phyloP scores from a whole-genome alignment of 371 early-diverging fungal species.

The Actinomucor elegans region DNA sequence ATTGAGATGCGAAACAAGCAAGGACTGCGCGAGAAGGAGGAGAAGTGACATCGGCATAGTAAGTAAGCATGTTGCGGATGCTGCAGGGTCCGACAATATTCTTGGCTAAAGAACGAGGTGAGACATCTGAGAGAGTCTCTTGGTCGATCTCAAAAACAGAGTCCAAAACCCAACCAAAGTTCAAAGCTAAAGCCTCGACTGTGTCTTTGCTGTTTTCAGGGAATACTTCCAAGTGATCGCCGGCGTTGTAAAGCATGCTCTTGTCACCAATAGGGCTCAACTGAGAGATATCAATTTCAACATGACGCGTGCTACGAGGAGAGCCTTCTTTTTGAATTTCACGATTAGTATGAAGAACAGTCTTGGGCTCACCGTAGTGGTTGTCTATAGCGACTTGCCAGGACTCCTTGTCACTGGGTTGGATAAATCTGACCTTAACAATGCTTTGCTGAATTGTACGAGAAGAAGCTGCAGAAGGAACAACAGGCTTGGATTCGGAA shows the following conservation, averaged over 20 bases:
- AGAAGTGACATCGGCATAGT: slow-evolving; percentile 46
- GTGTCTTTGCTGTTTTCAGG: slow-evolving; percentile 36
- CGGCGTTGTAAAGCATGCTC: slow-evolving; percentile 37
- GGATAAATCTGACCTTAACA: slow-evolving; percentile 21
- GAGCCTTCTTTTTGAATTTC: slow-evolving; percentile 34
- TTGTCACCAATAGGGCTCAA: slow-evolving; percentile 19
- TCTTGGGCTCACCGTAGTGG: slow-evolving; percentile 24
- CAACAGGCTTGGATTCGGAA: slow-evolving; percentile 22
- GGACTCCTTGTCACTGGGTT: slow-evolving; percentile 18
- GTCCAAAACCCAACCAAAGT: slow-evolving; percentile 47
- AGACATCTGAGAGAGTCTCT: slow-evolving; percentile 16
- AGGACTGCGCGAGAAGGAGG: slow-evolving; percentile 48
- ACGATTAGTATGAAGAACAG: slow-evolving; percentile 16
- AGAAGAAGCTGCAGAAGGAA: slow-evolving; percentile 17
- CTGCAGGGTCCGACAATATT: slow-evolving; percentile 48
- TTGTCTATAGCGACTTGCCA: slow-evolving; percentile 25
- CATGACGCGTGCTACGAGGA: slow-evolving; percentile 42
- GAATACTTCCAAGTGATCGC: slow-evolving; percentile 56
- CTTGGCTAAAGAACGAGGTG: slow-evolving; percentile 52
- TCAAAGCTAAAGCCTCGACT: slow-evolving; percentile 42
- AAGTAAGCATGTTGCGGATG: slow-evolving; percentile 39
- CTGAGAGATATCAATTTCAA: slow-evolving; percentile 38
- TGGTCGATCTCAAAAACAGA: slow-evolving; percentile 46
- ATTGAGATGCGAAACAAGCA: slow-evolving; percentile 36
- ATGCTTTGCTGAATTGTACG: slow-evolving; percentile 51